Base-by-base conservation (phyloP, 1,139 yeast species). In the Lipomyces yarrowii region DNA sequence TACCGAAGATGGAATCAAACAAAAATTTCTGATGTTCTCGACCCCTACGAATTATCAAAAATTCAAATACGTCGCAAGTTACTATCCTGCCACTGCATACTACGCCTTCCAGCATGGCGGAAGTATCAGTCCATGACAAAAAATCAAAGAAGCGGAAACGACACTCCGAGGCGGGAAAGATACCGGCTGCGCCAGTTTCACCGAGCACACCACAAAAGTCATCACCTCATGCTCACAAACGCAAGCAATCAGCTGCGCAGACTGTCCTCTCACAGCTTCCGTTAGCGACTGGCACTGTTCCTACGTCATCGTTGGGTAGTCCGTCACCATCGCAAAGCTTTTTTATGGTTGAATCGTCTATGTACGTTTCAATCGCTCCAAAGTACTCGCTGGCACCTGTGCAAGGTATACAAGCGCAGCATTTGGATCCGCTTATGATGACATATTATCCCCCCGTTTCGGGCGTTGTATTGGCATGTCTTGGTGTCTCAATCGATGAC, bases 291-390 rank as follows among this genome's bases (percentile, higher is more conserved):
- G 23, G 30, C 26, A 48, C 30, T n/a, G 51, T 42, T 23, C 33
- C 32, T 11, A 53, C 61, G 5, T 51, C 64, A 33, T 60, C 69
- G 6, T 57, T 67, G 4, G 69, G 69, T 13, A 55, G 35, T 26
- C 68, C 69, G 10, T 21, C 59, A 8, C 54, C 58, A 23, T 54
- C 69, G 39, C 58, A 87, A 75, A 89, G 96, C 75, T 91, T 90
- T 79, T 87, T 86, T 72, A 81, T 79, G 57, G 85, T 88, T 64
- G 83, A 87, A 56, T 82, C 91, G 1, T 81, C 86, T 23, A 77
- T 94, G 77, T 91, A 92, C 74, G 87, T 92, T 3, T 91, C 97
- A 4, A 78, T 94, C 64, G 97, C 98, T 11, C 98, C 99, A 63
- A 81, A 86, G 68, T 90, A 87, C 77, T 76, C 87, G 59, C 81